These are phyloP conservation scores for Boletus rubroflammeus DNA, from an alignment of 768 basidiomycete species.

Conservation along the genomic window DNA sequence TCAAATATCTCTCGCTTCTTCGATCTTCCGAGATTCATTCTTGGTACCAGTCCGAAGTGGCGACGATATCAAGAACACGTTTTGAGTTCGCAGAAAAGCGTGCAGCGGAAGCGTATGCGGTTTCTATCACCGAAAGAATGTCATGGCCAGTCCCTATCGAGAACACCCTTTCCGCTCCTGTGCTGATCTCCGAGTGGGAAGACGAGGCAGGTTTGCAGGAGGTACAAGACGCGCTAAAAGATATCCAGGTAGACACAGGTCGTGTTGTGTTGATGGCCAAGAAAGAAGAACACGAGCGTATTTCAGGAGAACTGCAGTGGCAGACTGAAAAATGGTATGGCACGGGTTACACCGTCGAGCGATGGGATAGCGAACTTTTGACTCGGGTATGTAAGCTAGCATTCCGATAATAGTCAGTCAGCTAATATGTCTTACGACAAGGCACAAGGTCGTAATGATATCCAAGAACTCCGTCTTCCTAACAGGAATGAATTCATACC, in stretches of 20 bases:
- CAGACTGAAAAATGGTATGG: conserved; percentile 88
- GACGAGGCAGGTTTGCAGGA: conserved; percentile 44
- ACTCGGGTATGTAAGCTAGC: conserved; percentile 38
- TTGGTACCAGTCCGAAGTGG: conserved; percentile 76
- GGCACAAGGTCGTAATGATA: conserved; percentile 63
- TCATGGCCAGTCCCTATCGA: conserved; percentile 79
- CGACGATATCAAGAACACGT: conserved; percentile 62
- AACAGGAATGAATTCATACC: conserved; percentile 90
- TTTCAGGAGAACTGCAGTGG: conserved; percentile 56
- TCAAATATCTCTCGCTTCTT: conserved; percentile 76
- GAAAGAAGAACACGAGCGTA: conserved; percentile 54
- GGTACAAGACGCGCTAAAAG: conserved; percentile 59
- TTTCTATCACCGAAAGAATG: conserved; percentile 71
- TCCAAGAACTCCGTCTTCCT: conserved; percentile 73
- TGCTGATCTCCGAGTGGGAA: conserved; percentile 73
- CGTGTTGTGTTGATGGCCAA: conserved; percentile 79
- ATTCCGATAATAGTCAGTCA: background rate
- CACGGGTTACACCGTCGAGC: conserved; percentile 78
- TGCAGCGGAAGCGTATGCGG: conserved; percentile 75
- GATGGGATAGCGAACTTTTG: conserved; percentile 61
- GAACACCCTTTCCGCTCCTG: conserved; percentile 65
- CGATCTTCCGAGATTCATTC: conserved; percentile 55
- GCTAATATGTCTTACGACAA: conserved; percentile 25
- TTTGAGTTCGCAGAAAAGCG: conserved; percentile 89
- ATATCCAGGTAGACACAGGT: conserved; percentile 54